A percentile compares a stretch with the other conserved stretches of the same genome.
phyloP scores from a whole-genome alignment of 2,329 filamentous ascomycete genomes.

The Alternaria metachromatica region DNA sequence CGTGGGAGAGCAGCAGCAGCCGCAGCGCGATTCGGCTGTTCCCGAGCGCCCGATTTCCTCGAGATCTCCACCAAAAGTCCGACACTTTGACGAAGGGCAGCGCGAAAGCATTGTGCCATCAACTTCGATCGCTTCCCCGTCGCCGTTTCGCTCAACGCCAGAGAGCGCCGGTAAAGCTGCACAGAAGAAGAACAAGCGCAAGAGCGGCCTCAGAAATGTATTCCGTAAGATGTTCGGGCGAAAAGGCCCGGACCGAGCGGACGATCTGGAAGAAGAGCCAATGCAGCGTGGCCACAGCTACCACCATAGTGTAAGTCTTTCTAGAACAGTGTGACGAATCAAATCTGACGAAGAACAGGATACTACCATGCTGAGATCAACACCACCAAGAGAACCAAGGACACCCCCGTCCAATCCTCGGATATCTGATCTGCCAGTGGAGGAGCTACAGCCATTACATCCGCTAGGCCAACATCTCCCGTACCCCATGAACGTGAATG shows the following conservation, averaged over 20 bases:
- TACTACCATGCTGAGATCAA: constrained; percentile 35
- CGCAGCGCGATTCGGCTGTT: constrained; percentile 11
- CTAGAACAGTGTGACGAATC: neutral
- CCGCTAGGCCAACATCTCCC: constrained; percentile 46
- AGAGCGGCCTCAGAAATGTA: constrained; percentile 45
- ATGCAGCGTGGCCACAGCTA: constrained; percentile 39
- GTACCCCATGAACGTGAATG: constrained; percentile 52
- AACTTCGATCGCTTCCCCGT: constrained; percentile 31
- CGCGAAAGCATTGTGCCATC: constrained; percentile 34
- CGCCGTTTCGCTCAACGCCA: constrained; percentile 37
- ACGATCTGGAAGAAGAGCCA: constrained; percentile 29
- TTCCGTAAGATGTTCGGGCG: constrained; percentile 50
- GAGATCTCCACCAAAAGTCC: constrained; percentile 29
- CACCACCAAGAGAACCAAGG: constrained; percentile 29
- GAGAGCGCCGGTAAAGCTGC: constrained; percentile 35
- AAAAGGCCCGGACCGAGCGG: constrained; percentile 35
- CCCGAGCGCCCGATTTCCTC: constrained; percentile 11
- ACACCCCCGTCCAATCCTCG: constrained; percentile 27
- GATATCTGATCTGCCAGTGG: constrained; percentile 45
- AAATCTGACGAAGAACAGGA: constrained; percentile 31
- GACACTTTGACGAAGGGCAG: constrained; percentile 32
- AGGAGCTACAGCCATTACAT: constrained; percentile 43
- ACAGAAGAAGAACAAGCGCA: constrained; percentile 42
- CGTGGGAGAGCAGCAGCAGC: constrained; percentile 5
- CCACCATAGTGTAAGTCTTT: constrained; percentile 42